Evolutionary conservation across 164 flowering plant genomes (phyloP).

Genomic region (Umbilicus rupestris): DNA sequence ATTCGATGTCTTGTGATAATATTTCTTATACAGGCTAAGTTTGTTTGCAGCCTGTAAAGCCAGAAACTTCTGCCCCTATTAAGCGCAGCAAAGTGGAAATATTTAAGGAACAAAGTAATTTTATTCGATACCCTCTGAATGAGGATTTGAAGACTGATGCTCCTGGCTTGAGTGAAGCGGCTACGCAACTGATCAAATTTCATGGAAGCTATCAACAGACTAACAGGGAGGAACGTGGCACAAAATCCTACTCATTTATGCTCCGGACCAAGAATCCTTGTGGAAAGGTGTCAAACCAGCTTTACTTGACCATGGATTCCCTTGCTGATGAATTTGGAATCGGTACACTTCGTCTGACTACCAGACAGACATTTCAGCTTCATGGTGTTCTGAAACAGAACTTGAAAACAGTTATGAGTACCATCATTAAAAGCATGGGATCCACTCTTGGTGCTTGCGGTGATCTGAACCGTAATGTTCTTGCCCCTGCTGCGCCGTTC

Average conservation of each 20-base stretch:
- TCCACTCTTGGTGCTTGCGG: constrained; percentile 99
- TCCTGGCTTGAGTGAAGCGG: constrained; percentile 76
- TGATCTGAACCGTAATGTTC: constrained; percentile 93
- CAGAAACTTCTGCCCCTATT: constrained; percentile 38
- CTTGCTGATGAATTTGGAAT: constrained; percentile 96
- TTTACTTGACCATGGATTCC: constrained; percentile 90
- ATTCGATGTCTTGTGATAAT: no score
- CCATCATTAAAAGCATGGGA: constrained; percentile 77
- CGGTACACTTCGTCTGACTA: constrained; percentile 88
- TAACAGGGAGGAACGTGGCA: constrained; percentile 74
- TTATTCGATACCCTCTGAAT: constrained; percentile 83
- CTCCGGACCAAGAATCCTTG: constrained; percentile 93
- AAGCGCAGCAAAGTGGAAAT: constrained; percentile 98
- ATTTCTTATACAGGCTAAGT: no score
- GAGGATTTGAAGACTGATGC: constrained; percentile 86
- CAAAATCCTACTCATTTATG: constrained; percentile 76
- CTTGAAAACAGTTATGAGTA: constrained; percentile 89
- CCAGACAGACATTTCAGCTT: constrained; percentile 98
- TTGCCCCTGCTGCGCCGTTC: constrained; percentile 95
- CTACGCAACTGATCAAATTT: constrained; percentile 88
- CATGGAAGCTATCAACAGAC: constrained; percentile 97
- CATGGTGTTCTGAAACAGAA: constrained; percentile 88
- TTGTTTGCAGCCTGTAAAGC: constrained; percentile 68
- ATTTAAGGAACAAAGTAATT: constrained; percentile 88
- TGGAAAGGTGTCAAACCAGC: constrained; percentile 82